Conservation (phyloP, 2,329 filamentous ascomycete species). For the Arthrocladium fulminans region DNA sequence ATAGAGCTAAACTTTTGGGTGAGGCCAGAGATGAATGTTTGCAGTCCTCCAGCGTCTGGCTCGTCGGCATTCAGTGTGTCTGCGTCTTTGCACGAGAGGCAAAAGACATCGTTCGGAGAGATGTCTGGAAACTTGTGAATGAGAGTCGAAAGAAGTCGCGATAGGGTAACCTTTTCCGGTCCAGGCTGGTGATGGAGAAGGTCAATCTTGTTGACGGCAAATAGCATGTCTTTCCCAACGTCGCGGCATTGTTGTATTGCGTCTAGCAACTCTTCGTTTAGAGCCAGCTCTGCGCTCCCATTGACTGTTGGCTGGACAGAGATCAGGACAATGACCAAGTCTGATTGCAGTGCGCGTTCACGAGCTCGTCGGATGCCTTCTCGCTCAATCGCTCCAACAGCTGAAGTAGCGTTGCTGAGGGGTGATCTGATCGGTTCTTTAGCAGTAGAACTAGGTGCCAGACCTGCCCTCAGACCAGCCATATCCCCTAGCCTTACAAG, state of each 20-base stretch:
- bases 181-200: conserved; percentile 27
- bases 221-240: conserved; percentile 45
- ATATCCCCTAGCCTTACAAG: conserved; percentile 93
- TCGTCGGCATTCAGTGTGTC: conserved; percentile 21
- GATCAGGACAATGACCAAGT: conserved; percentile 73
- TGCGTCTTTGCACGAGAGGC: conserved; percentile 65
- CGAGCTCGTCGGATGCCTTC: conserved; percentile 87
- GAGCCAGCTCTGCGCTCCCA: conserved; percentile 25
- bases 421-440: background rate
- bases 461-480: conserved; percentile 63
- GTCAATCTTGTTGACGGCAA: conserved; percentile 55
- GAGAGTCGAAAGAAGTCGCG: conserved; percentile 31
- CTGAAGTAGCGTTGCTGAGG: conserved; percentile 14
- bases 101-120: conserved; percentile 41
- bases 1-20: conserved; percentile 59
- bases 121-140: conserved; percentile 36
- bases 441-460: background rate
- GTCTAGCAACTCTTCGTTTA: conserved; percentile 50
- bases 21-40: conserved; percentile 58
- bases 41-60: conserved; percentile 51
- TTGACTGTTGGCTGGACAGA: conserved; percentile 52
- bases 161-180: conserved; percentile 12
- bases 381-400: conserved; percentile 66
- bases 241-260: conserved; percentile 44
- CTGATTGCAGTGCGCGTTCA: conserved; percentile 69